Evolutionary conservation across 2,329 filamentous ascomycete species (phyloP).

Genomic region (Aspergillus sp.): DNA sequence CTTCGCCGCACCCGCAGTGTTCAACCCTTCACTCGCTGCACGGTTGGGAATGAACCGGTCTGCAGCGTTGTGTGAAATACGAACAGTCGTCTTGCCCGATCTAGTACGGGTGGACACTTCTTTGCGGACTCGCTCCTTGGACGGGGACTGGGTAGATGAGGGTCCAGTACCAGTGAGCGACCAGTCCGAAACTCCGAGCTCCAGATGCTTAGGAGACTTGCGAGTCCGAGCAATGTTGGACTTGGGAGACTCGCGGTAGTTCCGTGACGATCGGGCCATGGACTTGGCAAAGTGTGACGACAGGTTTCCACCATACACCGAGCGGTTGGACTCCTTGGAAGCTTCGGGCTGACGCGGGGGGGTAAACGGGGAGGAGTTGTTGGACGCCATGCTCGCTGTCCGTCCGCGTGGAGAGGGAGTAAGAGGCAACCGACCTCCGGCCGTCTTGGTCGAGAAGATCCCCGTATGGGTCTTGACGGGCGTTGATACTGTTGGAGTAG

Average conservation of each 20-base stretch:
- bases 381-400: slow-evolving; percentile 49
- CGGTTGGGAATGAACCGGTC: slow-evolving; percentile 98
- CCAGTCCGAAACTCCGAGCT: slow-evolving; percentile 91
- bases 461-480: slow-evolving; percentile 93
- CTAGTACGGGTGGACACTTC: slow-evolving; percentile 53
- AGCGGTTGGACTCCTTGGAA: slow-evolving; percentile 60
- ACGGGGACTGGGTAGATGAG: slow-evolving; percentile 55
- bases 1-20: slow-evolving; percentile 79
- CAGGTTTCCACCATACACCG: slow-evolving; percentile 77
- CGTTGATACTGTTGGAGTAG: slow-evolving; percentile 78
- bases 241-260: slow-evolving; percentile 86
- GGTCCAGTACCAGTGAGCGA: slow-evolving; percentile 79
- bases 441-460: slow-evolving; percentile 87
- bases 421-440: slow-evolving; percentile 89
- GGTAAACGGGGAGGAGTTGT: slow-evolving; percentile 72
- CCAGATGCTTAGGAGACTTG: slow-evolving; percentile 79
- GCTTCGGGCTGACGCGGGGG: slow-evolving; percentile 62
- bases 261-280: slow-evolving; percentile 41
- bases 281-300: slow-evolving; percentile 75
- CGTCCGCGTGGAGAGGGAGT: slow-evolving; percentile 81
- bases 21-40: slow-evolving; percentile 81
- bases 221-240: slow-evolving; percentile 76
- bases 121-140: slow-evolving; percentile 57
- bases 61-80: slow-evolving; percentile 65
- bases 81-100: slow-evolving; percentile 70